These are phyloP conservation scores for Ceriops decandra DNA, from an alignment of 345 rosid species.

Conservation along the genomic window DNA sequence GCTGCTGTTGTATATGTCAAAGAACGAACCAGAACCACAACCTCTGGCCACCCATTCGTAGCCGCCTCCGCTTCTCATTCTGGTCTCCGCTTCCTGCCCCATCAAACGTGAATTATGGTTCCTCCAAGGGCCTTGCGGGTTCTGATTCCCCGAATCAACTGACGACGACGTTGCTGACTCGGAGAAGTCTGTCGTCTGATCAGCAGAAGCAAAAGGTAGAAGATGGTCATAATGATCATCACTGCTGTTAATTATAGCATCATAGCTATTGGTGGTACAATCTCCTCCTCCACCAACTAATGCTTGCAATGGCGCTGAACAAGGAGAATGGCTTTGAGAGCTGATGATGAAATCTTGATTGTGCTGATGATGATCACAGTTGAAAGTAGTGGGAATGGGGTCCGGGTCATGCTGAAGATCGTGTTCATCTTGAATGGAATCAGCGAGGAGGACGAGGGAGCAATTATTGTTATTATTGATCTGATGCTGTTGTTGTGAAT, in stretches of 20 bases:
- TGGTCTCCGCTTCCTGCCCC: neutral
- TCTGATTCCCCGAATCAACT: slow-evolving; percentile 12
- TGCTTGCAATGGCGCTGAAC: no score
- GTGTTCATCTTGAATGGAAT: no score
- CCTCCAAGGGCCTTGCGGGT: neutral
- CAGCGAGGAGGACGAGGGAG: neutral
- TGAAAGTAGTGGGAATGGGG: slow-evolving; percentile 18
- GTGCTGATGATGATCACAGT: slow-evolving; percentile 5
- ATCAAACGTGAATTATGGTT: neutral
- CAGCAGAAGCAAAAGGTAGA: slow-evolving; percentile 50
- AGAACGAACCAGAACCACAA: neutral
- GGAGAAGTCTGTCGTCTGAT: slow-evolving; percentile 14
- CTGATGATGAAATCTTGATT: neutral
- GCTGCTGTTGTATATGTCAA: neutral
- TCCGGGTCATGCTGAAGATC: neutral
- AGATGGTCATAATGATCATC: slow-evolving; percentile 27
- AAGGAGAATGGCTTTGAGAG: slow-evolving; percentile 8
- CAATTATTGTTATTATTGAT: slow-evolving; percentile 9
- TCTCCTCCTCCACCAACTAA: neutral
- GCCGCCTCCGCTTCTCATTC: slow-evolving; percentile 11
- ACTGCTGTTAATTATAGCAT: neutral
- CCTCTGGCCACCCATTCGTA: neutral
- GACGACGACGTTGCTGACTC: neutral
- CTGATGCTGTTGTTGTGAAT: neutral
- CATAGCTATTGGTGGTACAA: neutral